Evolutionary conservation across 495 filamentous ascomycete genomes (phyloP), one percentile per base, ranked within the genome.

Genomic region (Aspergillus ellipticus): DNA sequence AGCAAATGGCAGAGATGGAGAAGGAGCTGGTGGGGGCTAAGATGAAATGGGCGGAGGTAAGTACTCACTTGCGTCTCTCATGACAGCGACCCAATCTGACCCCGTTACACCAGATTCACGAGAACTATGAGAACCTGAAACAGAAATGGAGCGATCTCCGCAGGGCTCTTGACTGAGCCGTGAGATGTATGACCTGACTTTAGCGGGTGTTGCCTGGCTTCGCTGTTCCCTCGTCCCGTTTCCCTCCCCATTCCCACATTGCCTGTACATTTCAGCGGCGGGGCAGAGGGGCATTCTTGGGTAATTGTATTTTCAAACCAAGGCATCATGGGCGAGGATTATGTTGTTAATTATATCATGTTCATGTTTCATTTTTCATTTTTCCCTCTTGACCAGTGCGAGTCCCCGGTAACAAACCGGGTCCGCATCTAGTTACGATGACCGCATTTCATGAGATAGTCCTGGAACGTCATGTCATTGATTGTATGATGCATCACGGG

Each of bases 21-120:
- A 92, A 93, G 72, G 85, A 87, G 63, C 73, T 99, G 45, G 95
- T 99, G 55, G 82, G 87, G 62, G 92, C 91, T 1, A 99, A 99
- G 81, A 90, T 99, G 91, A 80, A 82, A 61, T 89, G 89, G 75
- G 94, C 94, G 26, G 90, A 96, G 86, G 94, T 97, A 81, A 66
- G 59, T 10, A 29, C 54, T 49, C 17, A 5, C 24, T 33, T 15
- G 17, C 5, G 2, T 29, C 22, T 31, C 19, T 29, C 39, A 20
- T 11, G 24, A 8, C 11, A 10, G n/a, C 3, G 20, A 45, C 55
- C 51, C 65, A 61, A 68, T 56, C 19, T 37, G 35, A 11, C 24
- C 55, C 22, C 48, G 62, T 42, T 51, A 13, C 35, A 13, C 58
- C 56, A 70, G 69, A 52, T 71, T 21, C 67, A 66, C 20, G 71